These are phyloP conservation scores for Candida gigantensis DNA, from an alignment of 1,139 yeast genomes.

Conservation along the genomic window DNA sequence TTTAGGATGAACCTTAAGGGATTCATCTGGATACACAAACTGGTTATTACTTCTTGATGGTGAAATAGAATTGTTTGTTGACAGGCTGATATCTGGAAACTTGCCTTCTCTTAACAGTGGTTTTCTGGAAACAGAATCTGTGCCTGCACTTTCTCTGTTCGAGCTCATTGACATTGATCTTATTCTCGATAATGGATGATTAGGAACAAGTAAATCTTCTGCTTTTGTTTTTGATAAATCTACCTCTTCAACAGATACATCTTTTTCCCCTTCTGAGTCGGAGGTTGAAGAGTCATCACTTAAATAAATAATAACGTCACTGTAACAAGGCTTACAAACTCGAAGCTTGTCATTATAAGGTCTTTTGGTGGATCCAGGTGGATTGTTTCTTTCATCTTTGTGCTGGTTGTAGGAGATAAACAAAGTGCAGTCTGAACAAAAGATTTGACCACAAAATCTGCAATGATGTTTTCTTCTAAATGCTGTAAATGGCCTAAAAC, in stretches of 20 bases:
- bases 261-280: slow-evolving; percentile 22
- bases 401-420: slow-evolving; percentile 77
- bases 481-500: slow-evolving; percentile 70
- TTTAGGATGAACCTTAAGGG: slow-evolving; percentile 39
- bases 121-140: slow-evolving; percentile 2
- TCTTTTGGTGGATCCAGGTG: slow-evolving; percentile 29
- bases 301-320: slow-evolving; percentile 62
- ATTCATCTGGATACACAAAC: slow-evolving; percentile 16
- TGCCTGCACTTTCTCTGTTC: slow-evolving; percentile 14
- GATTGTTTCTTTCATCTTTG: slow-evolving; percentile 37
- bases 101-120: slow-evolving; percentile 16
- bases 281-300: slow-evolving; percentile 61
- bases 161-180: slow-evolving; percentile 35
- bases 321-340: slow-evolving; percentile 77
- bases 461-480: slow-evolving; percentile 94
- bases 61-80: slow-evolving; percentile 8
- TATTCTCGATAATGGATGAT: slow-evolving; percentile 32
- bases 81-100: not conserved
- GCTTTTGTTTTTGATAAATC: slow-evolving; percentile 15
- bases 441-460: slow-evolving; percentile 92
- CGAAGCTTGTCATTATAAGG: slow-evolving; percentile 66
- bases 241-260: slow-evolving; percentile 18
- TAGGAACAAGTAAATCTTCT: slow-evolving; percentile 25
- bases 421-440: slow-evolving; percentile 83
- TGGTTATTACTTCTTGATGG: slow-evolving; percentile 12